Conservation (phyloP, 345 rosid species). For the Reutealis trisperma region DNA sequence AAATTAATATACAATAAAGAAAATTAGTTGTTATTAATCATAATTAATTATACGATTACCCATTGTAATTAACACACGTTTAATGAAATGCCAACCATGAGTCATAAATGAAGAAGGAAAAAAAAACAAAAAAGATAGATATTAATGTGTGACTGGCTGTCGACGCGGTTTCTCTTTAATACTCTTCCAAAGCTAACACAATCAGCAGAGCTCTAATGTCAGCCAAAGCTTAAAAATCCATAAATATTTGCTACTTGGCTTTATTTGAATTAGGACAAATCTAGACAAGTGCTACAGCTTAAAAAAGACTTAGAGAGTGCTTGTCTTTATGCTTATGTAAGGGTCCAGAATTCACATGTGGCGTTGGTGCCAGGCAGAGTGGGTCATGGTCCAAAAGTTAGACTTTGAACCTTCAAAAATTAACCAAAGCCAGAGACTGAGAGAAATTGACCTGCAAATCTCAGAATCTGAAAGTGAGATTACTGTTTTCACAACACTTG, state of each 20-base stretch:
- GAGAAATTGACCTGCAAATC: neutral
- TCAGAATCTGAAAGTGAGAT: neutral
- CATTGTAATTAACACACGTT: neutral
- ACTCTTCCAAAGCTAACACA: neutral
- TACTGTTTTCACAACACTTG: neutral
- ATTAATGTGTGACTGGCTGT: slow-evolving; percentile 37
- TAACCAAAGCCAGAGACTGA: neutral
- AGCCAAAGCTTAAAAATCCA: neutral
- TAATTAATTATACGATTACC: too few relatives aligned
- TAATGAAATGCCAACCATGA: neutral
- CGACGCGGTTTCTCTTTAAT: slow-evolving; percentile 43
- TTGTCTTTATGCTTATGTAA: neutral
- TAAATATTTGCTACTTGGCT: neutral
- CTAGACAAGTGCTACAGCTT: neutral
- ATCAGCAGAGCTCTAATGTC: neutral
- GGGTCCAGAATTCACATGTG: neutral
- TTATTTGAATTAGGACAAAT: neutral
- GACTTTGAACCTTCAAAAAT: slow-evolving; percentile 4
- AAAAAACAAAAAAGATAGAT: neutral
- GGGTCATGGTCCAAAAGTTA: neutral
- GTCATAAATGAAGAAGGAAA: slow-evolving; percentile 14
- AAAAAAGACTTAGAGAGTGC: neutral
- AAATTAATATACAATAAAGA: too few relatives aligned
- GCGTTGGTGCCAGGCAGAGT: neutral
- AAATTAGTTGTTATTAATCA: too few relatives aligned